Evolutionary conservation across 164 flowering plant genomes (phyloP), one percentile per base, ranked within the genome.

Genomic region (Stephania yunnanensis): DNA sequence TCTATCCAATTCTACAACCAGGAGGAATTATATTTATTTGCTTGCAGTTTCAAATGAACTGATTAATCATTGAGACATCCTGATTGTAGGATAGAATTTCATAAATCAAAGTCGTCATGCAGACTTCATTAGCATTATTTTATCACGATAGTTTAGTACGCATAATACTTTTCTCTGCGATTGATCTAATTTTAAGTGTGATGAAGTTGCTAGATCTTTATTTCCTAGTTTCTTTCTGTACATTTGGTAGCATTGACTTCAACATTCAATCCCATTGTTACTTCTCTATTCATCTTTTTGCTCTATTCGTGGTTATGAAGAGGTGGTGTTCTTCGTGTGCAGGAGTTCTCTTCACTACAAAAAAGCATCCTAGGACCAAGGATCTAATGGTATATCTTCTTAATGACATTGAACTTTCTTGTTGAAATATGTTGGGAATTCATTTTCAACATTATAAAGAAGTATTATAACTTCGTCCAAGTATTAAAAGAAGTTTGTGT

Each of bases 281-380:
- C 17, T 36, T 71, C 22, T 20, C 17, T 52, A 11, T 63, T 13
- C 3, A 7, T 19, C 9, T 63, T 13, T 19, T 13, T 13, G 10
- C 66, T 45, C 17, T 71, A 9, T 20, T 1, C 15, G 55, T 72
- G 67, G 50, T 3, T 72, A 72, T 31, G 25, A 72, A 42, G 10
- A 9, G 30, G 9, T 36, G 42, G 2, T 36, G 42, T 31, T 46
- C 44, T 67, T 68, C 22, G 8, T 71, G 30, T 36, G 61, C 84
- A 95, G 99, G 95, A 75, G 88, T 91, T 73, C 91, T 95, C 61
- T 95, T 95, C 81, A 87, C 97, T 73, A 84, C 97, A 1, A 95
- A 91, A 76, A 90, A 89, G 81, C 97, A 93, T 79, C 93, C 90
- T 63, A 86, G 94, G 87, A 93, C 99, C 67, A 95, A 92, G 83